Conservation (phyloP, 1,139 yeast genomes). For the Blastobotrys malaysiensis region DNA sequence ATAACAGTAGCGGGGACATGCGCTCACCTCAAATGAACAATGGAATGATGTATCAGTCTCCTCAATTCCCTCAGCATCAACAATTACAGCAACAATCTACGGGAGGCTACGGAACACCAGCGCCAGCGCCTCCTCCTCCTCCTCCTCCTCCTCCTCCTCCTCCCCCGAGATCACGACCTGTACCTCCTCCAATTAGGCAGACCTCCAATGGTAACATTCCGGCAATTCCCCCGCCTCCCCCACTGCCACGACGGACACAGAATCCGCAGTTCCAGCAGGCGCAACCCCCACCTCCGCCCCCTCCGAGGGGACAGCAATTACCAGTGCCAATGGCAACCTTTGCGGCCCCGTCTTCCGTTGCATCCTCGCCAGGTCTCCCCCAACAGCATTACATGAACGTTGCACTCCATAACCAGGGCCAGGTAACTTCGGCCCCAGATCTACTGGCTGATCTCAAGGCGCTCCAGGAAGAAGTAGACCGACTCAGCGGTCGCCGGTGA, state of each 20-base stretch:
- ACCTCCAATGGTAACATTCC: neutral
- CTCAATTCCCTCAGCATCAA: conserved; percentile 1
- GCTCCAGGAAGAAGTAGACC: conserved; percentile 28
- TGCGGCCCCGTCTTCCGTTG: conserved; percentile 2
- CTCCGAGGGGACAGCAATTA: conserved; percentile 5
- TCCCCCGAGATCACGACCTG: conserved; percentile 21
- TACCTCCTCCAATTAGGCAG: conserved; percentile 14
- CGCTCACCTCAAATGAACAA: neutral
- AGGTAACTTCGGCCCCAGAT: conserved; percentile 26
- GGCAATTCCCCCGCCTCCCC: conserved; percentile 8
- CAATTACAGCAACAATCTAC: conserved; percentile 7
- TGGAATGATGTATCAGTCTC: neutral
- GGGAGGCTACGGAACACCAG: conserved; percentile 15
- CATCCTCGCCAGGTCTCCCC: conserved; percentile 7
- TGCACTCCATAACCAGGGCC: conserved; percentile 3
- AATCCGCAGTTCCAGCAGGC: conserved; percentile 1
- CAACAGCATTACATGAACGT: neutral
- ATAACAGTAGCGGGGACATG: neutral
- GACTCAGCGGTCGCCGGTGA: conserved; percentile 17
- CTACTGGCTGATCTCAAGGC: conserved; percentile 27
- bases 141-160: conserved; percentile 25
- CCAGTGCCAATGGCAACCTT: neutral
- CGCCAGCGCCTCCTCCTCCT: conserved; percentile 24
- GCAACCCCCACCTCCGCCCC: conserved; percentile 15
- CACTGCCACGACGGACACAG: conserved; percentile 9